phyloP scores from a whole-genome alignment of 2,329 filamentous ascomycete genomes.

The Trichoderma atroviride region DNA sequence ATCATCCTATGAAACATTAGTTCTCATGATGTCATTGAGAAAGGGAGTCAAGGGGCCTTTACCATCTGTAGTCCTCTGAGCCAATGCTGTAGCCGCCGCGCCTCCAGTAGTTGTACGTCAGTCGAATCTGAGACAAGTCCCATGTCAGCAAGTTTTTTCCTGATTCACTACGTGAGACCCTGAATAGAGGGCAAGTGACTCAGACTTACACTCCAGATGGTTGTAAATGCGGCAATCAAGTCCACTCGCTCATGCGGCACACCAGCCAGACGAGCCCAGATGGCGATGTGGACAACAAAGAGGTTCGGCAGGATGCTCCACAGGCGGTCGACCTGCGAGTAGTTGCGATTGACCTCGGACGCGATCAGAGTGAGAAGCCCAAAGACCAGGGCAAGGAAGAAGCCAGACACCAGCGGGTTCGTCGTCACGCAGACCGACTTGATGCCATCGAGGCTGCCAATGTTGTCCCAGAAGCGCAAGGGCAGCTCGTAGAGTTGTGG shows the following conservation, averaged over 20 bases:
- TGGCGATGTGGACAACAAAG: constrained; percentile 80
- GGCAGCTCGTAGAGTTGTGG: constrained; percentile 72
- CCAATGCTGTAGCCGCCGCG: constrained; percentile 88
- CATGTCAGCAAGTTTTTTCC: background rate
- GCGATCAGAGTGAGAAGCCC: constrained; percentile 71
- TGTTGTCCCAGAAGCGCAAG: constrained; percentile 60
- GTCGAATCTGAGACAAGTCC: constrained; percentile 59
- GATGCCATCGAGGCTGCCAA: constrained; percentile 63
- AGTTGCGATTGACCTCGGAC: constrained; percentile 88
- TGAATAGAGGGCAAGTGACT: background rate
- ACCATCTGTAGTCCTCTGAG: constrained; percentile 93
- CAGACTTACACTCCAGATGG: constrained; percentile 76
- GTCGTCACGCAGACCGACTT: constrained; percentile 76
- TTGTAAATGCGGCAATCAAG: constrained; percentile 68
- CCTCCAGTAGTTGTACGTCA: constrained; percentile 97
- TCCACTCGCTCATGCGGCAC: constrained; percentile 72
- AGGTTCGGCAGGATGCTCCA: constrained; percentile 90
- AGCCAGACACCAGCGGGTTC: constrained; percentile 79
- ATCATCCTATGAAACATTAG: constrained; percentile 58
- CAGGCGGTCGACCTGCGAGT: constrained; percentile 91
- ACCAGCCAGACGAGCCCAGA: constrained; percentile 79
- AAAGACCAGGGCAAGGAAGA: constrained; percentile 73
- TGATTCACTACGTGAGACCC: background rate
- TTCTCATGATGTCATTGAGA: background rate
- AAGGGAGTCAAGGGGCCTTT: constrained; percentile 16